phyloP scores from a whole-genome alignment of 1,139 yeast species.

The Yamadazyma triangularis region DNA sequence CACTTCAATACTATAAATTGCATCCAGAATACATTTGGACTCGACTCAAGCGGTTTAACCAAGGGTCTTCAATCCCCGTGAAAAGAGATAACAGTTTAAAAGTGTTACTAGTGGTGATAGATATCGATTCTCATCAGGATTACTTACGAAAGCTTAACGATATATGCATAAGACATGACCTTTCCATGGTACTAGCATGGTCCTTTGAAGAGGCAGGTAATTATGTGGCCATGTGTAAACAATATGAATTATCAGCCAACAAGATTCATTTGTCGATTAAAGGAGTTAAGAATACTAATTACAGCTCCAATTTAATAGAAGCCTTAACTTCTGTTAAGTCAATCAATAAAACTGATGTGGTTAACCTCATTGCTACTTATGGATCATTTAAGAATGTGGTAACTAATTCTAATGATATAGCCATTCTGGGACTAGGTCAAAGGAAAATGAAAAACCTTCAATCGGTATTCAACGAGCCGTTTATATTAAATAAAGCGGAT shows the following conservation, averaged over 20 bases:
- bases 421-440: slow-evolving; percentile 52
- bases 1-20: slow-evolving; percentile 77
- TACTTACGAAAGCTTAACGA: slow-evolving; percentile 65
- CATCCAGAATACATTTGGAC: slow-evolving; percentile 84
- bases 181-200: slow-evolving; percentile 76
- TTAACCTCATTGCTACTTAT: slow-evolving; percentile 48
- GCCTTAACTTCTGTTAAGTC: slow-evolving; percentile 49
- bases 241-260: slow-evolving; percentile 34
- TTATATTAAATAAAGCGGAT: slow-evolving; percentile 44
- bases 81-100: slow-evolving; percentile 44
- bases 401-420: slow-evolving; percentile 23
- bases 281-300: slow-evolving; percentile 41
- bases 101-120: slow-evolving; percentile 69
- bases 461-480: slow-evolving; percentile 49
- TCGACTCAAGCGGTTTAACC: slow-evolving; percentile 52
- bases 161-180: slow-evolving; percentile 64
- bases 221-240: slow-evolving; percentile 55
- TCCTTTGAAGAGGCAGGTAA: slow-evolving; percentile 82
- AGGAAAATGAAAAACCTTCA: slow-evolving; percentile 44
- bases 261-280: slow-evolving; percentile 28
- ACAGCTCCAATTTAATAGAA: slow-evolving; percentile 46
- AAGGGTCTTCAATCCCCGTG: slow-evolving; percentile 20
- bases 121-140: slow-evolving; percentile 71
- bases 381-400: slow-evolving; percentile 50
- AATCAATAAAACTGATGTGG: slow-evolving; percentile 58